Evolutionary conservation across 176 grass and related monocot genomes (phyloP).

Genomic region (Puccinellia tenuiflora): DNA sequence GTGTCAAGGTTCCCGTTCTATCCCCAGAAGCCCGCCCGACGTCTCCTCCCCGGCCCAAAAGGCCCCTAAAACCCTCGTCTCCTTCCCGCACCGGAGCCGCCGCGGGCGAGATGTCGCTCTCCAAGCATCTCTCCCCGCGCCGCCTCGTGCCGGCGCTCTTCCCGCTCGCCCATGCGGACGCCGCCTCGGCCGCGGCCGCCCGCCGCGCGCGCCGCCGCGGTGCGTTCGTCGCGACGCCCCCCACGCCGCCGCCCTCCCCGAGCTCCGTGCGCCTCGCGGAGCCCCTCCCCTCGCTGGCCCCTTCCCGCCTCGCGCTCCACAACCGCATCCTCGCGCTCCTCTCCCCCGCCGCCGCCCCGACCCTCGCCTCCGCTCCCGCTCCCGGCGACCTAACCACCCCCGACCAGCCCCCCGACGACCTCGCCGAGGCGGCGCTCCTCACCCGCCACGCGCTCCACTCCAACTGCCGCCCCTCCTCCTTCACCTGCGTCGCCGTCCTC

Average conservation of each 20-base stretch:
- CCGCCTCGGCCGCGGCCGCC: slow-evolving; percentile 32
- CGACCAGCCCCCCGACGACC: slow-evolving; percentile 30
- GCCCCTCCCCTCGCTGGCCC: slow-evolving; percentile 59
- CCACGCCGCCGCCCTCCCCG: slow-evolving; percentile 19
- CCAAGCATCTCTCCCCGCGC: slow-evolving; percentile 44
- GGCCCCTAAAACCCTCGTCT: not conserved
- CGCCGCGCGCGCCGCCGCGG: slow-evolving; percentile 36
- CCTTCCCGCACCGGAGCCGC: not conserved
- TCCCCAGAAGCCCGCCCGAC: not conserved
- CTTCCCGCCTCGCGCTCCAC: slow-evolving; percentile 58
- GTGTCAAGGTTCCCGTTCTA: too few relatives aligned
- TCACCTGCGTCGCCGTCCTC: slow-evolving; percentile 70
- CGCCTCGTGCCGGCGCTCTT: slow-evolving; percentile 53
- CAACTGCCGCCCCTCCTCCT: slow-evolving; percentile 81
- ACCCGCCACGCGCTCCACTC: slow-evolving; percentile 93
- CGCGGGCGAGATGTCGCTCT: slow-evolving; percentile 48
- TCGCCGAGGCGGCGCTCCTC: slow-evolving; percentile 67
- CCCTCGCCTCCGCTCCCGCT: slow-evolving; percentile 31
- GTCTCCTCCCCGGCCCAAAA: not conserved
- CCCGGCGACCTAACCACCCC: not conserved
- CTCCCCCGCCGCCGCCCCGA: slow-evolving; percentile 15
- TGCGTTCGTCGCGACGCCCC: slow-evolving; percentile 41
- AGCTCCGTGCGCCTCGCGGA: slow-evolving; percentile 54
- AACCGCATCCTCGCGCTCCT: slow-evolving; percentile 77
- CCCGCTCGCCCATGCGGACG: slow-evolving; percentile 43